Base-by-base conservation (phyloP, 768 basidiomycete species). In the Hygrophoropsis aurantiaca region DNA sequence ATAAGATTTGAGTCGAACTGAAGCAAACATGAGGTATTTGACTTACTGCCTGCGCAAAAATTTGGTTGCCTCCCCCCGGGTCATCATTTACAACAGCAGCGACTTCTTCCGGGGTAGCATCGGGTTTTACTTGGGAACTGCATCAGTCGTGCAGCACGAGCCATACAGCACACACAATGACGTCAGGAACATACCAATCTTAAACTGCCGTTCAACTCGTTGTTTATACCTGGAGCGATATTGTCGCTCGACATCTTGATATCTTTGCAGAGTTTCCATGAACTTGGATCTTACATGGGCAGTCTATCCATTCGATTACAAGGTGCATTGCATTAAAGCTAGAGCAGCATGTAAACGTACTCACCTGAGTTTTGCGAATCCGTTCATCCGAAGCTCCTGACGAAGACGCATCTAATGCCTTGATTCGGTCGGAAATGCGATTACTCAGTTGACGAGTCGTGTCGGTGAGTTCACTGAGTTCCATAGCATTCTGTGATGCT, bases 101-200 rank as follows among this genome's bases (percentile, higher is more conserved):
- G 51, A 97, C 74, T 68, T 97, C 94, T 46, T 95, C 91, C 2
- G 85, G 85, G 1, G 92, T 83, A 4, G 94, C 94, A 66, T 94
- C 84, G 40, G 93, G 94, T 71, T 97, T 97, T 46, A 94, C 93
- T 90, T 51, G 15, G 27, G 3, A 33, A 1, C 40, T 11, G 20
- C 11, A 36, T 25, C 26, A 30, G 38, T 33, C 6, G 52, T 21
- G 13, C 23, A 41, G 13, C 41, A 30, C 10, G 6, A 20, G 10
- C 15, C 21, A 25, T 34, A 37, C 40, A n/a, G n/a, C n/a, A n/a
- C 26, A 34, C 1, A 35, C 10, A 21, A 34, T 30, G 16, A 21
- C n/a, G 16, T n/a, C 37, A n/a, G 37, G n/a, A 15, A 19, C 79
- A 11, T 36, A 85, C 88, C 88, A 51, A 94, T 95, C 61, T 82